phyloP scores from a whole-genome alignment of 257 asterid species.

The Primulina eburnea region DNA sequence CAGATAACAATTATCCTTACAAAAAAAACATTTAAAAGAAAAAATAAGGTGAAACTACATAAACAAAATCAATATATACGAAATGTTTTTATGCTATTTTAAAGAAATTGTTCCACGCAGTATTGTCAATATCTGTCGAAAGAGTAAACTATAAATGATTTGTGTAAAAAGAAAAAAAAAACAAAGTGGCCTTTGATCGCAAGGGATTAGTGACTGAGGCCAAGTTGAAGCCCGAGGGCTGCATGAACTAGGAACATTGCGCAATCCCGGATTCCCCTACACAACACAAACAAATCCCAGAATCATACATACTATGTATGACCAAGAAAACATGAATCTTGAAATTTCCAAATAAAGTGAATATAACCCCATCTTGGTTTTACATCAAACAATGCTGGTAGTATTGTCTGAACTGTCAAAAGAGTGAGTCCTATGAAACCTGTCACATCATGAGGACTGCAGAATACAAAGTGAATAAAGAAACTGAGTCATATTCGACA shows the following conservation, averaged over 20 bases:
- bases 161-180: no score
- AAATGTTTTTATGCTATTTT: no score
- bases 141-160: neutral
- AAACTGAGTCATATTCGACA: neutral
- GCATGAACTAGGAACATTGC: constrained; percentile 76
- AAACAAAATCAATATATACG: no score
- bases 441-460: constrained; percentile 63
- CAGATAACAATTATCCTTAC: neutral
- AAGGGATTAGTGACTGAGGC: constrained; percentile 53
- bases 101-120: neutral
- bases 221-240: constrained; percentile 81
- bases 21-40: no score
- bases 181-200: neutral
- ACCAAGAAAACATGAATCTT: neutral
- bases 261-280: constrained; percentile 78
- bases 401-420: constrained; percentile 42
- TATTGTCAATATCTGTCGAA: neutral
- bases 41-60: neutral
- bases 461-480: constrained; percentile 11
- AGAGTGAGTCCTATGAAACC: constrained; percentile 48
- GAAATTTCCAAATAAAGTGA: neutral
- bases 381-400: constrained; percentile 65
- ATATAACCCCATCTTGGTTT: neutral
- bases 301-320: neutral
- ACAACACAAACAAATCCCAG: neutral